A percentile compares a stretch with the other conserved stretches of the same genome.
Conservation (phyloP, 2,329 filamentous ascomycete genomes). For the Arthrobotrys iridis region DNA sequence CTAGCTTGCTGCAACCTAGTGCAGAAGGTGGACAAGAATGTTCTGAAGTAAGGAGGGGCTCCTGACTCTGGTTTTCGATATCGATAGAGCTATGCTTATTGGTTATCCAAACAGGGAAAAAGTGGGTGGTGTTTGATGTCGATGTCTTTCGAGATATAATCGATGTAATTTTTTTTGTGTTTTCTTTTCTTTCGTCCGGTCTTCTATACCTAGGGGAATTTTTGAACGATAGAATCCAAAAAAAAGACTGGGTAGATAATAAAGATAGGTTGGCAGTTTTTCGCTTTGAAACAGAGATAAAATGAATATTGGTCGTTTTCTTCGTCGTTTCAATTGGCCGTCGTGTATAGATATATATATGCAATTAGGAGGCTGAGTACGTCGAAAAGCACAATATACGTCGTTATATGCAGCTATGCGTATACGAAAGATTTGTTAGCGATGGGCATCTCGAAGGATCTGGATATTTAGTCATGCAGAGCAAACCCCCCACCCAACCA, state of each 20-base stretch:
- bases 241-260: conserved; percentile 17
- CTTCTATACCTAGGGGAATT: background rate
- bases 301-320: conserved; percentile 12
- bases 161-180: conserved; percentile 20
- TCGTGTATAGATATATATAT: conserved; percentile 25
- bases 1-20: conserved; percentile 43
- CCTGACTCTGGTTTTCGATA: conserved; percentile 42
- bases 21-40: conserved; percentile 22
- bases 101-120: no score
- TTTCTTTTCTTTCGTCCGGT: conserved; percentile 16
- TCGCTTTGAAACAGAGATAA: conserved; percentile 11
- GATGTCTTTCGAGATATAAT: conserved; percentile 28
- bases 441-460: conserved; percentile 40
- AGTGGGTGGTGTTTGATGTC: conserved; percentile 23
- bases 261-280: conserved; percentile 12
- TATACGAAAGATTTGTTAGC: conserved; percentile 10
- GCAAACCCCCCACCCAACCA: background rate
- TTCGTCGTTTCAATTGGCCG: conserved; percentile 34
- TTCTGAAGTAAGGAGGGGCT: conserved; percentile 48
- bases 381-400: conserved; percentile 30
- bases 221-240: conserved; percentile 27
- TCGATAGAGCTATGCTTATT: conserved; percentile 36
- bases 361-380: conserved; percentile 26
- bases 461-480: background rate
- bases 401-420: conserved; percentile 43